Conservation (phyloP, 768 basidiomycete species). For the Lactarius hatsudake region DNA sequence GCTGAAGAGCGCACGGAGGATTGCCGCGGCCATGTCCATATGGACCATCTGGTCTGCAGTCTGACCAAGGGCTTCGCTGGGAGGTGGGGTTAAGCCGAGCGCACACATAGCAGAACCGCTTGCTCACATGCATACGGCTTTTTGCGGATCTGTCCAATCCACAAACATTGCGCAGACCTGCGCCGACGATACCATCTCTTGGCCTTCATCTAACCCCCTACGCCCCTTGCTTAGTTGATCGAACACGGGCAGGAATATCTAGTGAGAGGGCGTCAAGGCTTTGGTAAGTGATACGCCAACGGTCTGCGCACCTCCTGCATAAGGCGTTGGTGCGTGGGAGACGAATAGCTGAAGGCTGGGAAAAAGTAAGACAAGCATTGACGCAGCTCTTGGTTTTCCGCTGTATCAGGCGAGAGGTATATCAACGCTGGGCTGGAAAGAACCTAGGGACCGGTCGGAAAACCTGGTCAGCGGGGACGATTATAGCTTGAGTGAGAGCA, state of each 20-base stretch:
- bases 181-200: conserved; percentile 67
- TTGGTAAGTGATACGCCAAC: neutral
- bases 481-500: neutral
- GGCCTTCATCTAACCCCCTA: conserved; percentile 65
- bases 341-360: conserved; percentile 83
- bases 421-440: conserved; percentile 49
- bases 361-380: conserved; percentile 89
- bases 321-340: conserved; percentile 63
- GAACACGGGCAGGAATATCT: conserved; percentile 74
- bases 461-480: neutral
- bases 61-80: conserved; percentile 43
- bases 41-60: conserved; percentile 45
- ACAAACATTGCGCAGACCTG: conserved; percentile 78
- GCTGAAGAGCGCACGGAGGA: conserved; percentile 49
- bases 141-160: conserved; percentile 87
- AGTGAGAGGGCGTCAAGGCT: neutral
- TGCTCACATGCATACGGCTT: conserved; percentile 54
- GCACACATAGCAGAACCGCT: conserved; percentile 22
- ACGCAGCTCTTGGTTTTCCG: conserved; percentile 75
- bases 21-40: conserved; percentile 52
- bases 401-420: conserved; percentile 80
- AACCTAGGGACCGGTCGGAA: conserved; percentile 36
- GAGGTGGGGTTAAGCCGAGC: conserved; percentile 7
- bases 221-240: conserved; percentile 56
- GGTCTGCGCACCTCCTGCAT: conserved; percentile 59